Conservation (phyloP, 257 asterid species). For the Datura wrightii region DNA sequence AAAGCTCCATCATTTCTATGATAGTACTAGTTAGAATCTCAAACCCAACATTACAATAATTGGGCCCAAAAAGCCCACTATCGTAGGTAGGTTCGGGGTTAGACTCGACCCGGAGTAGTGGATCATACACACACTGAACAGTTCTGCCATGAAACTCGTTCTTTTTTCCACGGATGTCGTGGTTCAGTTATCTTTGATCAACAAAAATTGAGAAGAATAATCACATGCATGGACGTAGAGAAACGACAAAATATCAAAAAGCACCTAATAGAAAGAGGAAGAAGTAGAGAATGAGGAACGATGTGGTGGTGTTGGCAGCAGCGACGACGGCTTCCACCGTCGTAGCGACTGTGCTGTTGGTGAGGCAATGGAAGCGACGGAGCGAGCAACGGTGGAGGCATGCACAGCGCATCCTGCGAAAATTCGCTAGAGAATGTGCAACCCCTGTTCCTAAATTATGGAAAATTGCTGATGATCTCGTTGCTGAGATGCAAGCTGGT, state of each 20-base stretch:
- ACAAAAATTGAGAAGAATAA: neutral
- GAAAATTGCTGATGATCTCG: conserved; percentile 60
- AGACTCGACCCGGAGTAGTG: neutral
- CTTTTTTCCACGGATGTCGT: conserved; percentile 39
- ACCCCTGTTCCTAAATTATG: conserved; percentile 69
- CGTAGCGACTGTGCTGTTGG: conserved; percentile 47
- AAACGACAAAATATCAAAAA: neutral
- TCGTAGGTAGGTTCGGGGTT: neutral
- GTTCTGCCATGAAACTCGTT: conserved; percentile 43
- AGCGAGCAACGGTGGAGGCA: conserved; percentile 57
- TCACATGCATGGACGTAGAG: neutral
- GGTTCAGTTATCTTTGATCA: conserved; percentile 35
- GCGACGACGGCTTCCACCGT: conserved; percentile 52
- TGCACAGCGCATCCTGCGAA: conserved; percentile 61
- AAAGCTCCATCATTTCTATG: neutral
- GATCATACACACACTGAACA: neutral
- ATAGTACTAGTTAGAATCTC: neutral
- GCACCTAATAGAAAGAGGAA: neutral
- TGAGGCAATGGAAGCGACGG: conserved; percentile 52
- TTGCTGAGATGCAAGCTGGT: conserved; percentile 57
- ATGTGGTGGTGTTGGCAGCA: conserved; percentile 48
- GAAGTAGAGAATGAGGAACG: conserved; percentile 52
- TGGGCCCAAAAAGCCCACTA: conserved; percentile 12
- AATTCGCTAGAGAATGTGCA: conserved; percentile 66
- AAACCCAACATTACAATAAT: neutral